Conservation (phyloP, 257 asterid genomes). For the Plantago elongata region DNA sequence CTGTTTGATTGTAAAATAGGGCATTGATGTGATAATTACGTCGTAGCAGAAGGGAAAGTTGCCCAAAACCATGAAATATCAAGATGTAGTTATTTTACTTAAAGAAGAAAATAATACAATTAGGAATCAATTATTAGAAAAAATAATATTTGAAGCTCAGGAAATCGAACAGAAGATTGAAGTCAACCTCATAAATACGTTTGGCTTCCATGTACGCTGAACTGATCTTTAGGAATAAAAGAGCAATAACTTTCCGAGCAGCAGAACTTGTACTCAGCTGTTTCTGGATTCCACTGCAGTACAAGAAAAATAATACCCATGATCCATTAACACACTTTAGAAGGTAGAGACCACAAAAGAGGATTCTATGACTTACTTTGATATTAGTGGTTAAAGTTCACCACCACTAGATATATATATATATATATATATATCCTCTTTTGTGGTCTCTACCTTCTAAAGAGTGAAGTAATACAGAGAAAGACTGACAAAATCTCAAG, state of each 20-base stretch:
- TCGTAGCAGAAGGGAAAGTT: background rate
- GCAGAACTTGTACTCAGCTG: slow-evolving; percentile 63
- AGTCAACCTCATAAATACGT: slow-evolving; percentile 76
- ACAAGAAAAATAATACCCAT: slow-evolving; percentile 1
- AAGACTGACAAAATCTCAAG: too few relatives aligned
- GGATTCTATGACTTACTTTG: background rate
- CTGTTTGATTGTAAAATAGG: background rate
- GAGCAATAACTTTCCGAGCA: slow-evolving; percentile 60
- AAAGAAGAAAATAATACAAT: background rate
- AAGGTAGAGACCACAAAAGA: background rate
- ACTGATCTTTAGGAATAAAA: slow-evolving; percentile 64
- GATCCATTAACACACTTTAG: background rate
- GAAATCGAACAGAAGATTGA: slow-evolving; percentile 11
- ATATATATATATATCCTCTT: too few relatives aligned
- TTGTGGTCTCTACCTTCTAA: too few relatives aligned
- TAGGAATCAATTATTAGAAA: slow-evolving; percentile 4
- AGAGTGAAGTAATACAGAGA: too few relatives aligned
- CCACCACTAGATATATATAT: too few relatives aligned
- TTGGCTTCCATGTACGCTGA: slow-evolving; percentile 77
- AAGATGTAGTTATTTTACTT: background rate
- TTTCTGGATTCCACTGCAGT: slow-evolving; percentile 75
- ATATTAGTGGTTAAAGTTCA: too few relatives aligned
- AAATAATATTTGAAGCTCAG: slow-evolving; percentile 4
- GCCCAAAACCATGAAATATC: background rate
- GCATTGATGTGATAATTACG: background rate